Evolutionary conservation across 2,329 filamentous ascomycete species (phyloP), one percentile per base, ranked within the genome.

Genomic region (Xylaria sp.): DNA sequence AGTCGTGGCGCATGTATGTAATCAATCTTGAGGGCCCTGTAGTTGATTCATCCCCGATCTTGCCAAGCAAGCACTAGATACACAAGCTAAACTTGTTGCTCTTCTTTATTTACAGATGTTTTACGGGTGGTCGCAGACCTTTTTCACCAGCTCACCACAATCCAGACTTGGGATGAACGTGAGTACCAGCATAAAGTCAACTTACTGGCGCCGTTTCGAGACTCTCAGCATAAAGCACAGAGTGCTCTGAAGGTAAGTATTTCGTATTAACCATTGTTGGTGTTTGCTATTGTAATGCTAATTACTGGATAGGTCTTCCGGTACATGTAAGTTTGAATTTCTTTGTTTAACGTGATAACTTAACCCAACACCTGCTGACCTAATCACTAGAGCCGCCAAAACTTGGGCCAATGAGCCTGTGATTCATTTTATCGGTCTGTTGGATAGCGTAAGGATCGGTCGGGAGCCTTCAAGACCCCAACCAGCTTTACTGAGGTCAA

Each of bases 71-170:
- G 17, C 17, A 37, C 37, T 33, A 33, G n/a, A 4, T 21, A 51
- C 15, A 7, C 7, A 47, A 64, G 40, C 65, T 63, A 43, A 65
- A 13, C 4, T 25, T 35, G 3, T 35, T n/a, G 2, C 19, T 35
- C 49, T 44, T 7, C 38, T 27, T 44, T 13, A 19, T 37, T 4
- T 15, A 3, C 31, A 67, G 63, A 58, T 46, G 73, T 78, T 5
- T 74, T 77, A 4, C 71, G 77, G 3, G 76, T 75, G 5, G 76
- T 79, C 1, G 73, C 76, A 17, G 75, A 75, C 5, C 67, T 79
- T 29, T 71, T 80, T 3, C 73, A 78, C 61, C 68, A 74, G 41
- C 62, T 69, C 25, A 55, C 60, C 15, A 61, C 49, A 10, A 46
- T 63, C 27, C 55, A 60, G 19, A 60, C 58, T 10, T 65, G 58